A percentile compares a stretch with the other conserved stretches of the same genome.
Evolutionary conservation across 1,139 yeast genomes (phyloP).

Genomic region (Yamadazyma siamensis): DNA sequence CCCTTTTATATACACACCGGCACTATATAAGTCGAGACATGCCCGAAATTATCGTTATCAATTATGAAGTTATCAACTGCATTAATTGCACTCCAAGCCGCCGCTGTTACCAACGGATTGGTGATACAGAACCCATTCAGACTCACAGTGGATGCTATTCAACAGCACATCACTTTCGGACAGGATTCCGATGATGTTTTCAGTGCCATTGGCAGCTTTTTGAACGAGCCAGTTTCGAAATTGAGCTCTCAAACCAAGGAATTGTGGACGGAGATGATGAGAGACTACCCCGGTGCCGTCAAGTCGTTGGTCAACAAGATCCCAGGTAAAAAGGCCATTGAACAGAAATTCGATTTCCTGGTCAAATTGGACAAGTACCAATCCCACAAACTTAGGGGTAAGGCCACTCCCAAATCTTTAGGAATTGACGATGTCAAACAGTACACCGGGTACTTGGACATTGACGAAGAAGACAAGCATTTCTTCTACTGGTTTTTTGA

Average conservation of each 20-base stretch:
- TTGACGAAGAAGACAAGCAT: constrained; percentile 80
- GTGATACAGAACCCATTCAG: constrained; percentile 27
- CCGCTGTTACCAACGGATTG: constrained; percentile 27
- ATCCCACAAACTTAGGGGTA: constrained; percentile 59
- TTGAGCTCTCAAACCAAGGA: constrained; percentile 47
- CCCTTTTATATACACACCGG: neutral
- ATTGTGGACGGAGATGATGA: constrained; percentile 60
- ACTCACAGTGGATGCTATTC: constrained; percentile 21
- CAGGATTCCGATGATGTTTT: constrained; percentile 21
- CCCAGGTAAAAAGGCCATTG: constrained; percentile 44
- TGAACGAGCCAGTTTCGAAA: constrained; percentile 46
- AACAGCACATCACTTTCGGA: constrained; percentile 25
- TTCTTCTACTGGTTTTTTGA: constrained; percentile 46
- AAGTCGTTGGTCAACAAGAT: constrained; percentile 47
- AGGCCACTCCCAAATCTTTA: constrained; percentile 54
- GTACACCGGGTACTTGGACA: constrained; percentile 84
- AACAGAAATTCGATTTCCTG: constrained; percentile 53
- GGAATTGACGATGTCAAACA: constrained; percentile 80
- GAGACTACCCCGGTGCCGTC: constrained; percentile 53
- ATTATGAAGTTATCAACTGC: constrained; percentile 31
- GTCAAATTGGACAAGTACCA: constrained; percentile 46
- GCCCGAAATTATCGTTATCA: constrained; percentile 3
- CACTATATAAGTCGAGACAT: constrained; percentile 2
- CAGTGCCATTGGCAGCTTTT: constrained; percentile 29
- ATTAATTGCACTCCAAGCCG: constrained; percentile 23